phyloP scores from a whole-genome alignment of 1,139 yeast genomes.

The Meyerozyma guilliermondii region DNA sequence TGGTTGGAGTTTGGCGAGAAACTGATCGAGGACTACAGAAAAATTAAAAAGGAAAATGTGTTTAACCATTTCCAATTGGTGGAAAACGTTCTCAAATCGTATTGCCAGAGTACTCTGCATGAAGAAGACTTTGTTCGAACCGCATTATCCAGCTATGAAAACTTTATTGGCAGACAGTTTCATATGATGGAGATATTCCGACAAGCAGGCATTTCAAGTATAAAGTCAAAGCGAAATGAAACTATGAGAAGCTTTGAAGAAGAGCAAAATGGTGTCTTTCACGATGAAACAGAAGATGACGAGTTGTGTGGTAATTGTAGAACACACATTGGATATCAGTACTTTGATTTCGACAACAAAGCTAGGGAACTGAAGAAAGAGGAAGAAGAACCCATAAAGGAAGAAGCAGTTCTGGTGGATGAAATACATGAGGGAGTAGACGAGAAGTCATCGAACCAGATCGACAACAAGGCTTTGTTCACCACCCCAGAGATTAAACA shows the following conservation, averaged over 20 bases:
- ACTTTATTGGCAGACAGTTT: conserved; percentile 16
- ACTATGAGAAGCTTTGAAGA: conserved; percentile 13
- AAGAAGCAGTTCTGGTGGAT: no score
- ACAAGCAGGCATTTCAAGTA: conserved; percentile 8
- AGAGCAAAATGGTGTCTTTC: conserved; percentile 14
- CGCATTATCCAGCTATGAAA: conserved; percentile 23
- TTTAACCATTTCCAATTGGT: conserved; percentile 43
- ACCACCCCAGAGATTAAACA: conserved; percentile 4
- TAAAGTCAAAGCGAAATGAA: conserved; percentile 12
- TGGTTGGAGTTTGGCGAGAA: conserved; percentile 65
- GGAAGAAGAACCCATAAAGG: no score
- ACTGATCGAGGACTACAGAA: conserved; percentile 52
- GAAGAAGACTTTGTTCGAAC: conserved; percentile 14
- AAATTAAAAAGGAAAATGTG: conserved; percentile 53
- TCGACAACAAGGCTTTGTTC: conserved; percentile 4
- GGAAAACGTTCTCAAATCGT: conserved; percentile 27
- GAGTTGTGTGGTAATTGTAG: conserved; percentile 40
- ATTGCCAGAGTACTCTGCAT: not conserved
- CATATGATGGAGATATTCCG: conserved; percentile 5
- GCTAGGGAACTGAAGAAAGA: no score
- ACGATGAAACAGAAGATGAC: conserved; percentile 20
- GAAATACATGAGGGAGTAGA: no score
- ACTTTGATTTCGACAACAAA: conserved; percentile 26
- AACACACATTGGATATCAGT: conserved; percentile 35
- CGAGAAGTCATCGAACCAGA: no score